Percentiles rank a stretch among this genome's conserved stretches.
These are phyloP conservation scores for Penicillium coprophilum DNA, from an alignment of 495 filamentous ascomycete species.

Conservation along the genomic window DNA sequence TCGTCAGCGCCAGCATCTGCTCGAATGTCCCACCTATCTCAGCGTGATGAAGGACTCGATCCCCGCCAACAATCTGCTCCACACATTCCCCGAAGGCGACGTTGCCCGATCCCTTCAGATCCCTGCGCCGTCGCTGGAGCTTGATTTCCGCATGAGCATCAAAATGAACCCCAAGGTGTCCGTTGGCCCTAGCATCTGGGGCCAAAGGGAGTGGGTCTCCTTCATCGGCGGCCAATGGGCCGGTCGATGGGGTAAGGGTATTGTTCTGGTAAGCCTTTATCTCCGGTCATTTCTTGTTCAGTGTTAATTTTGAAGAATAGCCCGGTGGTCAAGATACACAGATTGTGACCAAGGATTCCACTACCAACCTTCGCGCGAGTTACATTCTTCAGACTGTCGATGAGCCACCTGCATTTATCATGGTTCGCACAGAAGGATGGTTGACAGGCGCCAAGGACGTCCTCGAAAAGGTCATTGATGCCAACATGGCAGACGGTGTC, in stretches of 20 bases:
- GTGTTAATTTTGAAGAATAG: slow-evolving; percentile 30
- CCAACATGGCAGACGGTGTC: slow-evolving; percentile 48
- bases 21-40: slow-evolving; percentile 56
- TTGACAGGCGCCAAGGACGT: slow-evolving; percentile 58
- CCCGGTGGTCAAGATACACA: slow-evolving; percentile 62
- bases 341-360: slow-evolving; percentile 54
- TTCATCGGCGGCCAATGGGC: slow-evolving; percentile 60
- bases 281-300: neutral
- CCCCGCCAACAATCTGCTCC: slow-evolving; percentile 56
- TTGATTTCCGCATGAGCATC: slow-evolving; percentile 64
- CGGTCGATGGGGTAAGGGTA: slow-evolving; percentile 58
- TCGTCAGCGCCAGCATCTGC: slow-evolving; percentile 54
- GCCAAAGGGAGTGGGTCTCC: slow-evolving; percentile 58
- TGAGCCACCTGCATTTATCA: slow-evolving; percentile 59
- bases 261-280: slow-evolving; percentile 52
- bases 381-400: slow-evolving; percentile 59
- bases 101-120: slow-evolving; percentile 54
- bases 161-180: slow-evolving; percentile 57
- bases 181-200: slow-evolving; percentile 54
- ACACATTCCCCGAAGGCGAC: slow-evolving; percentile 56
- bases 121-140: slow-evolving; percentile 54
- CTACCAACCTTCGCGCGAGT: slow-evolving; percentile 52
- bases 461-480: slow-evolving; percentile 56
- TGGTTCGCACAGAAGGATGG: slow-evolving; percentile 58
- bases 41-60: slow-evolving; percentile 59